These are phyloP conservation scores for Spizellomyces sp. DNA, from an alignment of 192 early-diverging fungal species.

Conservation along the genomic window DNA sequence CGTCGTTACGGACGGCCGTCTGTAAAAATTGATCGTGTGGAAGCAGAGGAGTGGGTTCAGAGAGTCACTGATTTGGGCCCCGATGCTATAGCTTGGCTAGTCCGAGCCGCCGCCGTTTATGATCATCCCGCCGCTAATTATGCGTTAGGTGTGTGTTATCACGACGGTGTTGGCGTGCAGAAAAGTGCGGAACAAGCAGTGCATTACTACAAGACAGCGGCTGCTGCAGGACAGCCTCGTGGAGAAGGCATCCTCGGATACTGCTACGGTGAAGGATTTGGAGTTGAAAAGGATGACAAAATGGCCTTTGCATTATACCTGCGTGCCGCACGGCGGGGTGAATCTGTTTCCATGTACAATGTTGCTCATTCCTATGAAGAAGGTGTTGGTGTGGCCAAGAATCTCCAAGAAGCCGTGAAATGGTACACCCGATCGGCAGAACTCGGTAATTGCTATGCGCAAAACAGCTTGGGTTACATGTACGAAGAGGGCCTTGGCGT, in stretches of 20 bases:
- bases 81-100: slow-evolving; percentile 66
- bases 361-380: slow-evolving; percentile 64
- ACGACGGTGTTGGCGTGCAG: slow-evolving; percentile 77
- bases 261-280: slow-evolving; percentile 86
- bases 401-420: slow-evolving; percentile 43
- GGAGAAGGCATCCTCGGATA: slow-evolving; percentile 70
- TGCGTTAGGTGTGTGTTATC: slow-evolving; percentile 78
- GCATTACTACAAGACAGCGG: slow-evolving; percentile 66
- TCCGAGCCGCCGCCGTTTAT: slow-evolving; percentile 56
- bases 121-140: slow-evolving; percentile 67
- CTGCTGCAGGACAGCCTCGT: slow-evolving; percentile 55
- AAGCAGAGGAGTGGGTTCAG: slow-evolving; percentile 78
- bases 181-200: slow-evolving; percentile 66
- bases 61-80: slow-evolving; percentile 59
- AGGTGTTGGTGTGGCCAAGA: slow-evolving; percentile 45
- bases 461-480: slow-evolving; percentile 80
- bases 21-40: slow-evolving; percentile 75
- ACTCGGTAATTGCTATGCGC: slow-evolving; percentile 72
- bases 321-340: slow-evolving; percentile 49
- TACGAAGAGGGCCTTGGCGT: slow-evolving; percentile 82
- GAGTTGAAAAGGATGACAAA: slow-evolving; percentile 66
- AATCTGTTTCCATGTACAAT: slow-evolving; percentile 62
- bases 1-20: slow-evolving; percentile 78
- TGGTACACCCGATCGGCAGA: slow-evolving; percentile 69
- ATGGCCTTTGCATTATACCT: slow-evolving; percentile 63